Base-by-base conservation (phyloP, 768 basidiomycete species). In the Tricholoma terreum region DNA sequence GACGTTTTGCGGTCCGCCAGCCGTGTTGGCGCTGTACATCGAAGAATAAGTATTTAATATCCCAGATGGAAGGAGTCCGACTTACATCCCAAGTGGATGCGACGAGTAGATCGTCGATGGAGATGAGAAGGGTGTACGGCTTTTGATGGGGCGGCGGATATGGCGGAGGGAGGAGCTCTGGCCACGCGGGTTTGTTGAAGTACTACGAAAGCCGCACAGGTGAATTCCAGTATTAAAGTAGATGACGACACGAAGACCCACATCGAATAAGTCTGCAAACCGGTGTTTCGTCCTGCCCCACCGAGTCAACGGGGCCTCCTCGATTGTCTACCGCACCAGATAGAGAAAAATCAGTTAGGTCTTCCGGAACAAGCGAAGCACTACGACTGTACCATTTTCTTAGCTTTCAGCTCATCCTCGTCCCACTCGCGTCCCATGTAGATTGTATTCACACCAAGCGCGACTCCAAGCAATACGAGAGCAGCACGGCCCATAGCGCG, bases 1-100 rank as follows among this genome's bases (percentile, higher is more conserved):
- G 96, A 33, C 97, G 86, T 75, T 98, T 99, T 5, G 95, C 96
- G 3, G 96, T 98, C 62, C 93, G 80, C 96, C 97, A 99, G 52
- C 97, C 97, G 65, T 92, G 81, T 74, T 92, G 84, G 54, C 95
- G 85, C 94, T 97, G 58, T 33, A 42, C 17, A 17, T 33, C 49
- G 45, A 31, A 8, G 10, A 9, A 31, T 49, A 8, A 31, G 46
- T 2, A 49, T 49, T 14, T 5, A 2, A 2, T 49, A 4, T 31
- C 10, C 46, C 17, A n/a, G 49, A 31, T 34, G n/a, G 54, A 30
- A 31, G 53, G 21, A 12, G 15, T 15, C 40, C 14, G 17, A 86
- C 94, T 70, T 67, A 97, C 95, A 80, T 97, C 94, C 97, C 97
- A 99, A 4, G 87, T 89, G 10, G 92, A 94, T 10, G 89, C 88